Conservation (phyloP, 2,329 filamentous ascomycete species). For the Coniochaeta sp. region DNA sequence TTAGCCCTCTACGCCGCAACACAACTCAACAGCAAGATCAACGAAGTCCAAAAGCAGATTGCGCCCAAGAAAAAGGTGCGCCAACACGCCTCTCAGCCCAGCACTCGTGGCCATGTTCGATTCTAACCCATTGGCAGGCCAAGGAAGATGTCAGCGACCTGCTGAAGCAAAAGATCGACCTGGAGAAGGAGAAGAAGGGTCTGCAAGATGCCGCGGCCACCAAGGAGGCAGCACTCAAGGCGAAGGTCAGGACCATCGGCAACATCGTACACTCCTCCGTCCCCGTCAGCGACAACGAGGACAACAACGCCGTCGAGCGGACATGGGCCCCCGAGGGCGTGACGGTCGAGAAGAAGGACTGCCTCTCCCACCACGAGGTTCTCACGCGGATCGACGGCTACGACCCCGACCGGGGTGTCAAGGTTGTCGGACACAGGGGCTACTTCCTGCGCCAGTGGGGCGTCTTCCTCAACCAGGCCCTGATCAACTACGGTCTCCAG, state of each 20-base stretch:
- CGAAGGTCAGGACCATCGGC: constrained; percentile 77
- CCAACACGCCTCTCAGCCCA: neutral
- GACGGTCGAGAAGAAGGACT: constrained; percentile 65
- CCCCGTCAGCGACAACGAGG: constrained; percentile 77
- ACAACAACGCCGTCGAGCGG: constrained; percentile 71
- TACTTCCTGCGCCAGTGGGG: constrained; percentile 91
- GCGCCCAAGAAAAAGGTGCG: constrained; percentile 79
- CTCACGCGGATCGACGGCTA: constrained; percentile 83
- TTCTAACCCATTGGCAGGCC: constrained; percentile 37
- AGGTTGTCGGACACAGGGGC: constrained; percentile 88
- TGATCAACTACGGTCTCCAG: constrained; percentile 91
- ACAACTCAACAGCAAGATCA: constrained; percentile 78
- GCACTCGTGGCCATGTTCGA: neutral
- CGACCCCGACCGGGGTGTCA: constrained; percentile 86
- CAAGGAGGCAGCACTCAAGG: constrained; percentile 68
- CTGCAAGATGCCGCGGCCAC: constrained; percentile 66
- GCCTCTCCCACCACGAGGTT: constrained; percentile 92
- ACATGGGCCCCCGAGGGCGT: constrained; percentile 76
- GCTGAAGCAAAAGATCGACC: constrained; percentile 65
- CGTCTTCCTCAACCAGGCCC: constrained; percentile 67
- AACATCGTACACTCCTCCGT: constrained; percentile 90
- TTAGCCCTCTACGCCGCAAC: constrained; percentile 32
- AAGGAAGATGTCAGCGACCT: constrained; percentile 84
- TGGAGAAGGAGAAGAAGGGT: constrained; percentile 77
- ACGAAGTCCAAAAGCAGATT: constrained; percentile 84